Conservation (phyloP, 768 basidiomycete species). For the Cytidiella melzeri region DNA sequence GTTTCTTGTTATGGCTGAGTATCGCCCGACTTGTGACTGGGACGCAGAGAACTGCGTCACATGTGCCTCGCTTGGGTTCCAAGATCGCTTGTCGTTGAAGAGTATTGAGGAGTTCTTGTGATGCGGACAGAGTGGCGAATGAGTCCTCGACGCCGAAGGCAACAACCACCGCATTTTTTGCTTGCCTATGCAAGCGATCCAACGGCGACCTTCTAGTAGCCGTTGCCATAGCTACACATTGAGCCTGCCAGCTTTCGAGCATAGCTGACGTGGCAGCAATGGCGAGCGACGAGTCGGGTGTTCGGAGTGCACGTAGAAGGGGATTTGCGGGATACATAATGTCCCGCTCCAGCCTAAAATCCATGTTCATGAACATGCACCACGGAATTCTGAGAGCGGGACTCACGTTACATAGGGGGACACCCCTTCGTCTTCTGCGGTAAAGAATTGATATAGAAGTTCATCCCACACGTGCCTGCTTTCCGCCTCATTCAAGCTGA, state of each 20-base stretch:
- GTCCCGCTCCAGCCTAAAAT: background rate
- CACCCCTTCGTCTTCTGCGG: background rate
- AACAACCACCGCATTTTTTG: background rate
- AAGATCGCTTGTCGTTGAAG: background rate
- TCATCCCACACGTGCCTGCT: background rate
- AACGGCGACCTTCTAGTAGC: too few relatives aligned
- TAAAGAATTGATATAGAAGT: background rate
- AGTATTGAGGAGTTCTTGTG: background rate
- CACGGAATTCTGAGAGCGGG: background rate
- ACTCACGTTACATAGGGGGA: background rate
- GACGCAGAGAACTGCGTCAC: background rate
- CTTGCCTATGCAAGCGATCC: background rate
- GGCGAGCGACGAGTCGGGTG: too few relatives aligned
- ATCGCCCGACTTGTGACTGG: too few relatives aligned
- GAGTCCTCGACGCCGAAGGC: background rate
- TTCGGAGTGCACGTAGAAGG: background rate
- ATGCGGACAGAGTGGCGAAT: background rate
- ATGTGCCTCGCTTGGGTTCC: background rate
- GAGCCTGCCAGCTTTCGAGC: too few relatives aligned
- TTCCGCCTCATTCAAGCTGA: background rate
- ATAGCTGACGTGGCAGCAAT: too few relatives aligned
- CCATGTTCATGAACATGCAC: background rate
- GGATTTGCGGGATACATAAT: background rate
- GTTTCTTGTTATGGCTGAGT: too few relatives aligned
- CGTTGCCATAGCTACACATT: too few relatives aligned